Percentiles rank a stretch among this genome's conserved stretches.
Evolutionary conservation across 768 basidiomycete species (phyloP).

Genomic region (Trametes sanguinea): DNA sequence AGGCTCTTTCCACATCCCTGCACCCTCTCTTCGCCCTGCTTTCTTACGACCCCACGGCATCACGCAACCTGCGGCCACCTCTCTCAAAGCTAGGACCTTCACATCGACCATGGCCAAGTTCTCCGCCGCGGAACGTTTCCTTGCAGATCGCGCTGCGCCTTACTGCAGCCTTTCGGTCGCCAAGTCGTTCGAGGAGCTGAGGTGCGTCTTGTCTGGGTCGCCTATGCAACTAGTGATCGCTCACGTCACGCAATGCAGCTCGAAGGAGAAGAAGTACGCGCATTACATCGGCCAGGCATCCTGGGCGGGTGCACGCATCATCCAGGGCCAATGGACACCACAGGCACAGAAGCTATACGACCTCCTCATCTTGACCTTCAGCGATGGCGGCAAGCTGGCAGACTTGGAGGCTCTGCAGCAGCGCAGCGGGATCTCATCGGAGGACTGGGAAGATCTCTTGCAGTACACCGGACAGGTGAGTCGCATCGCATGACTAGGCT

Average conservation of each 20-base stretch:
- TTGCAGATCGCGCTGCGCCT: slow-evolving; percentile 77
- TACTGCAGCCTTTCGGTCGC: slow-evolving; percentile 70
- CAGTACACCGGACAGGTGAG: slow-evolving; percentile 74
- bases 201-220: slow-evolving; percentile 38
- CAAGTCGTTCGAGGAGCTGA: slow-evolving; percentile 69
- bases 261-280: slow-evolving; percentile 76
- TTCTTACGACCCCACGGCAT: background rate
- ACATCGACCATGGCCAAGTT: slow-evolving; percentile 36
- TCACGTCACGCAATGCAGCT: slow-evolving; percentile 39
- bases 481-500: background rate
- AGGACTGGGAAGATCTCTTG: slow-evolving; percentile 69
- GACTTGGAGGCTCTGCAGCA: slow-evolving; percentile 56
- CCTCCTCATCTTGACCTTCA: slow-evolving; percentile 70
- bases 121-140: slow-evolving; percentile 56
- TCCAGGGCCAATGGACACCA: slow-evolving; percentile 82
- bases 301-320: slow-evolving; percentile 85
- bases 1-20: background rate
- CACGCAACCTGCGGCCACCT: background rate
- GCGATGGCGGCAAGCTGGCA: slow-evolving; percentile 55
- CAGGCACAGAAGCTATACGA: slow-evolving; percentile 70
- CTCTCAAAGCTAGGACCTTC: slow-evolving; percentile 10
- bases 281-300: slow-evolving; percentile 71
- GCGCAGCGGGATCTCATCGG: slow-evolving; percentile 52
- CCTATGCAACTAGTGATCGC: background rate
- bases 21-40: background rate